Percentiles rank a stretch among this genome's conserved stretches.
Conservation (phyloP, 345 rosid species). For the Dimocarpus longan region DNA sequence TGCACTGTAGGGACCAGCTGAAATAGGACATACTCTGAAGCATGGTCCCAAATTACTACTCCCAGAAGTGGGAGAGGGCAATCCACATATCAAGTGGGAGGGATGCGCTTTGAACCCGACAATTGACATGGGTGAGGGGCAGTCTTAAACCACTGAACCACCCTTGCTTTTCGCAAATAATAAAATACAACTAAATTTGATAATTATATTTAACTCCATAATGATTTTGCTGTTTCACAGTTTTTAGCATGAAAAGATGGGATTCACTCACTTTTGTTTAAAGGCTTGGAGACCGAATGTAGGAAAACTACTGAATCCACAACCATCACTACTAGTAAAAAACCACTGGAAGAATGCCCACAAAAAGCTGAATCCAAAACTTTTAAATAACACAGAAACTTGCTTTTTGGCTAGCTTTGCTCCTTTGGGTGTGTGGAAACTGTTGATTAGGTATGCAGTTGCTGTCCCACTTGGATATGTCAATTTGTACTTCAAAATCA, state of each 20-base stretch:
- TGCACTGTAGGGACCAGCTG: no score
- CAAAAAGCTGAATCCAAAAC: constrained; percentile 45
- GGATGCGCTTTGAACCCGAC: no score
- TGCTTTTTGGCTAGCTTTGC: constrained; percentile 83
- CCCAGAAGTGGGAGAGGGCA: no score
- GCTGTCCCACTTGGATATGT: constrained; percentile 96
- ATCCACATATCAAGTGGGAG: no score
- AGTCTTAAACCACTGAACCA: no score
- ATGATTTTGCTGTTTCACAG: no score
- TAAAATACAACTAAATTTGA: no score
- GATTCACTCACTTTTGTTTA: constrained; percentile 42
- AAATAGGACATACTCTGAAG: no score
- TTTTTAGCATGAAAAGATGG: not conserved
- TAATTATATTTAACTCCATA: no score
- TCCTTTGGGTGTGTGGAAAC: constrained; percentile 93
- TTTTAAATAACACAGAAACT: constrained; percentile 50
- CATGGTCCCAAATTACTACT: no score
- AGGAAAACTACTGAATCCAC: constrained; percentile 78
- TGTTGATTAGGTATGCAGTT: constrained; percentile 86
- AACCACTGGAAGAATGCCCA: constrained; percentile 79
- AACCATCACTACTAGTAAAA: constrained; percentile 53
- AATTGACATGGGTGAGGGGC: no score
- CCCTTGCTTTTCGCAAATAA: no score
- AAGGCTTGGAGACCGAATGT: constrained; percentile 76
- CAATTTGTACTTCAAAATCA: constrained; percentile 78